phyloP scores from a whole-genome alignment of 805 yeast species.

The Barnettozyma salicaria region DNA sequence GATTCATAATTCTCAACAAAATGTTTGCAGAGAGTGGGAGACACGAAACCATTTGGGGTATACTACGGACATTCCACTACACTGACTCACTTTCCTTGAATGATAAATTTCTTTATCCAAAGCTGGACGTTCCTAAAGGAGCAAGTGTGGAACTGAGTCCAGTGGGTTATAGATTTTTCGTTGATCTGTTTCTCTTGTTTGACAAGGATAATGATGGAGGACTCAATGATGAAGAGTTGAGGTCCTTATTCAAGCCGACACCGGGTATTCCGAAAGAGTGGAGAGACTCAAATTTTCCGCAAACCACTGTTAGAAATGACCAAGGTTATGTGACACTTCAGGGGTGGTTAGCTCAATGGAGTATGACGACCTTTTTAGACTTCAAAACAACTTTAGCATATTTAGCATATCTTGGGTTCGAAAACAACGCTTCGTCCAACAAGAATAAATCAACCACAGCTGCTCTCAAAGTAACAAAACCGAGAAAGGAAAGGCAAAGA shows the following conservation, averaged over 20 bases:
- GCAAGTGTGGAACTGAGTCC: conserved; percentile 91
- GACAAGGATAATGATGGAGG: conserved; percentile 98
- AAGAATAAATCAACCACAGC: conserved; percentile 28
- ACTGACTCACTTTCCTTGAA: conserved; percentile 85
- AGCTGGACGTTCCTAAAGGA: conserved; percentile 62
- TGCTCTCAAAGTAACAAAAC: conserved; percentile 77
- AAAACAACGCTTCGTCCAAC: conserved; percentile 29
- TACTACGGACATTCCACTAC: conserved; percentile 79
- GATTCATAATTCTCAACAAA: conserved; percentile 72
- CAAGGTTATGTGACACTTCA: conserved; percentile 86
- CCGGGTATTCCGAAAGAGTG: conserved; percentile 90
- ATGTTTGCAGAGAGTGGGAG: conserved; percentile 86
- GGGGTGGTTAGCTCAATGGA: conserved; percentile 99
- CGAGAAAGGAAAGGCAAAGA: conserved; percentile 62
- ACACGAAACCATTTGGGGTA: conserved; percentile 97
- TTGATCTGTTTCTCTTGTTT: conserved; percentile 79
- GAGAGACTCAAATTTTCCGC: conserved; percentile 81
- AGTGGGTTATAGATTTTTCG: conserved; percentile 83
- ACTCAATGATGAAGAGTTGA: conserved; percentile 64
- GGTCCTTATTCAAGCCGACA: conserved; percentile 71
- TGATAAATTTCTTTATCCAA: conserved; percentile 75
- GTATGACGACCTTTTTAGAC: conserved; percentile 88
- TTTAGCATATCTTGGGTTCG: conserved; percentile 86
- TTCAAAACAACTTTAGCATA: conserved; percentile 81
- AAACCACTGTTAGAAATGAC: conserved; percentile 83